Base-by-base conservation (phyloP, 169 alveolate species). In the Cryptosporidium andersoni region DNA sequence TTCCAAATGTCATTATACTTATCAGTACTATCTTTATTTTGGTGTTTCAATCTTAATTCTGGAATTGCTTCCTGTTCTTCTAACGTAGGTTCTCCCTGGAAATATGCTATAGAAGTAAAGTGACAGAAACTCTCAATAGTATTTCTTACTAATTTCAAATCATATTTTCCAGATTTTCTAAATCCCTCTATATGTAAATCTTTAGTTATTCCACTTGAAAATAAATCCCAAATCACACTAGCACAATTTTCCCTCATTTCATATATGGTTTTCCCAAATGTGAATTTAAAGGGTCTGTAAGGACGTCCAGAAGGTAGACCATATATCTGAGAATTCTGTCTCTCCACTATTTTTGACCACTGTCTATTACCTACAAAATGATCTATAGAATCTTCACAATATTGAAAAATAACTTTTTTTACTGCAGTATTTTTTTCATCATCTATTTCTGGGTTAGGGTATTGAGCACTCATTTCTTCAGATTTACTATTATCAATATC, bases 281-380 rank as follows among this genome's bases (percentile, higher is more conserved):
- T 74, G 12, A 56, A 74, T n/a, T 74, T 74, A 42, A 74, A 74
- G 3, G 85, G 85, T 64, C 36, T 74, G 36, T 55, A 58, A 7
- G 85, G 85, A 2, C 85, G 55, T 37, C 85, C 85, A 36, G 85
- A 55, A 4, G 85, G 85, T 9, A 74, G 52, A 25, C 85, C 85
- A 45, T 74, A 74, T 1, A 74, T 42, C 45, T 52, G 55, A 12
- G 47, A 56, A 25, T 74, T 74, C 48, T 74, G 85, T 25, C 68
- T 49, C 25, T 74, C 67, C 16, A 74, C 39, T 55, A 74, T 74
- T 60, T 74, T 62, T 14, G 37, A 55, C 85, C 85, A 74, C 1
- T 74, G 85, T 47, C 66, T 56, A 25, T 74, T 74, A 42, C 85
- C 85, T 25, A 74, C 8, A 45, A 53, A 74, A 6, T 58, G n/a